phyloP scores from a whole-genome alignment of 2,329 filamentous ascomycete species.

The Xylariales sp. region DNA sequence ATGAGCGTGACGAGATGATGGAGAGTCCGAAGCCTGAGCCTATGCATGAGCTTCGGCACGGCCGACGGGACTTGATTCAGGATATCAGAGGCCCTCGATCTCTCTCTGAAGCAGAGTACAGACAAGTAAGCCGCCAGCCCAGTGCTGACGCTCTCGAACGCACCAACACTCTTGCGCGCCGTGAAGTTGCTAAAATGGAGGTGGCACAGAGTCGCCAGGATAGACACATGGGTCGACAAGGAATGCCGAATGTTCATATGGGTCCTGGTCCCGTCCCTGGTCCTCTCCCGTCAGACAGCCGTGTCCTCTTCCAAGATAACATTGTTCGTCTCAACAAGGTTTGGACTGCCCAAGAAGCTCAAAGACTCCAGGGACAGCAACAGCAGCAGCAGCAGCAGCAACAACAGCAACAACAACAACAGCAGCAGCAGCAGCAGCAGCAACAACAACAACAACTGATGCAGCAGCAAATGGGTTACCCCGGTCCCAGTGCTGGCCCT shows the following conservation, averaged over 20 bases:
- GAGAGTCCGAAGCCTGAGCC: slow-evolving; percentile 10
- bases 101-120: slow-evolving; percentile 31
- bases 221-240: slow-evolving; percentile 39
- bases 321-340: slow-evolving; percentile 50
- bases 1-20: slow-evolving; percentile 11
- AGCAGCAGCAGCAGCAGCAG: slow-evolving; percentile 8
- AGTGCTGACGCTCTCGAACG: slow-evolving; percentile 37
- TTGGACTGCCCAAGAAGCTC: slow-evolving; percentile 50
- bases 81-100: slow-evolving; percentile 23
- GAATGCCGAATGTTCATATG: slow-evolving; percentile 14
- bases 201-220: slow-evolving; percentile 47
- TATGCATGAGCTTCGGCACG: slow-evolving; percentile 37
- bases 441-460: slow-evolving; percentile 4
- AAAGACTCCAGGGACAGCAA: slow-evolving; percentile 25
- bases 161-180: slow-evolving; percentile 43
- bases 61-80: slow-evolving; percentile 32
- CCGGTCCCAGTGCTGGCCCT: neutral
- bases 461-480: neutral
- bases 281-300: slow-evolving; percentile 16
- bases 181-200: slow-evolving; percentile 49
- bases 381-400: slow-evolving; percentile 3
- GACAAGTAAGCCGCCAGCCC: slow-evolving; percentile 28
- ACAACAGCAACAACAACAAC: slow-evolving; percentile 8
- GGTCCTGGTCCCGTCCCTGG: slow-evolving; percentile 4
- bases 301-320: slow-evolving; percentile 41